Evolutionary conservation across 768 basidiomycete genomes (phyloP).

Genomic region (Glaciozyma antarctica): DNA sequence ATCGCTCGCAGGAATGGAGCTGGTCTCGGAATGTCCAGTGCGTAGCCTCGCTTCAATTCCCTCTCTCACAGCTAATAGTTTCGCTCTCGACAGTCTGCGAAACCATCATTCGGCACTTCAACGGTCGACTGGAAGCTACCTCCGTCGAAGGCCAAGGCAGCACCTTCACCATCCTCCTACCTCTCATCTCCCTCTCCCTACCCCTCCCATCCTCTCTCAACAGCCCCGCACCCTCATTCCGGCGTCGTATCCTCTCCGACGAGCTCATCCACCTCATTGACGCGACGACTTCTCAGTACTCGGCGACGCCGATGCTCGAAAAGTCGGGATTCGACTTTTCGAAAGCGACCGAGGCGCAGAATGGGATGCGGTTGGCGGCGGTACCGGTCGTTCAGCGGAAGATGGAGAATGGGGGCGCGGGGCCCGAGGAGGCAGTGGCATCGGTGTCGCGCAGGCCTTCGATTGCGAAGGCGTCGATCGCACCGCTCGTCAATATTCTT

Average conservation of each 20-base stretch:
- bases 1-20: background rate
- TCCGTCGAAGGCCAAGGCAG: background rate
- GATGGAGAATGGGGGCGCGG: background rate
- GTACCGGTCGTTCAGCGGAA: background rate
- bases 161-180: background rate
- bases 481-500: constrained; percentile 9
- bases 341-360: background rate
- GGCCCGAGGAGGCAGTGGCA: background rate
- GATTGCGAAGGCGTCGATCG: background rate
- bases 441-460: background rate
- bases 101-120: background rate
- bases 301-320: background rate
- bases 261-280: constrained; percentile 12
- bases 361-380: background rate
- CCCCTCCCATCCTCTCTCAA: background rate
- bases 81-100: background rate
- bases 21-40: background rate
- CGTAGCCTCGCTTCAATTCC: too few species aligned
- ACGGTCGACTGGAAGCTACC: background rate
- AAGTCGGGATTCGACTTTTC: background rate
- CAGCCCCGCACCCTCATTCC: background rate
- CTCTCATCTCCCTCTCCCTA: background rate
- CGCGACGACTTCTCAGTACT: background rate
- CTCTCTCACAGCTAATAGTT: background rate
- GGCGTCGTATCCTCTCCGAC: constrained; percentile 14